Conservation (phyloP, 441 rosid genomes). For the Lepidium campestre region DNA sequence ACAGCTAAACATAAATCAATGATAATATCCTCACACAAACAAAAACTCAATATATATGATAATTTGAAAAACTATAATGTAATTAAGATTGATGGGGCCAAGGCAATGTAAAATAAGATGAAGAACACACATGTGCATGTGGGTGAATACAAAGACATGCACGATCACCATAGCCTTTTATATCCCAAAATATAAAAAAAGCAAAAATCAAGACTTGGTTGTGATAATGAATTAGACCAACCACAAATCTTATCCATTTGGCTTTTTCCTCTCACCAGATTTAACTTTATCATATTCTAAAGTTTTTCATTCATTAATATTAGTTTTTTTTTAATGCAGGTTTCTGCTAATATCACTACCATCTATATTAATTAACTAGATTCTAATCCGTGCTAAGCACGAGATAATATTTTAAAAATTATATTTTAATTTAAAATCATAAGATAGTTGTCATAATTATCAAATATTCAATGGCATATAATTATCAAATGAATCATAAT, state of each 20-base stretch:
- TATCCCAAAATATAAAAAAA: background rate
- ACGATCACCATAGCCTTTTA: conserved; percentile 26
- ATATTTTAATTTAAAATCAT: too few species aligned
- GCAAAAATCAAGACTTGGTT: conserved; percentile 15
- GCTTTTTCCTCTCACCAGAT: conserved; percentile 11
- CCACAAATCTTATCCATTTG: conserved; percentile 32
- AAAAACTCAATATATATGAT: background rate
- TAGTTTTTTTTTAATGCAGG: background rate
- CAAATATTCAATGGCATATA: too few species aligned
- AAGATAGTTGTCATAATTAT: too few species aligned
- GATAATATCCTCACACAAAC: background rate
- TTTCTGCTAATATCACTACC: background rate
- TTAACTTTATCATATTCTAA: conserved; percentile 21
- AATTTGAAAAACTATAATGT: background rate
- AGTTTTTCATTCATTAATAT: background rate
- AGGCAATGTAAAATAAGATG: background rate
- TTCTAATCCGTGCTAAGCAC: too few species aligned
- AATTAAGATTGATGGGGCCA: conserved; percentile 8
- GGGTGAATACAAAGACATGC: conserved; percentile 37
- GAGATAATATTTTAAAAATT: too few species aligned
- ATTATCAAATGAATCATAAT: too few species aligned
- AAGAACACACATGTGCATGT: conserved; percentile 30
- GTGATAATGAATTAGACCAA: conserved; percentile 22
- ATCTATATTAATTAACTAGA: too few species aligned
- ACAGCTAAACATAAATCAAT: background rate